A percentile compares a stretch with the other conserved stretches of the same genome.
Evolutionary conservation across 164 flowering plant genomes (phyloP).

Genomic region (Pachysandra terminalis): DNA sequence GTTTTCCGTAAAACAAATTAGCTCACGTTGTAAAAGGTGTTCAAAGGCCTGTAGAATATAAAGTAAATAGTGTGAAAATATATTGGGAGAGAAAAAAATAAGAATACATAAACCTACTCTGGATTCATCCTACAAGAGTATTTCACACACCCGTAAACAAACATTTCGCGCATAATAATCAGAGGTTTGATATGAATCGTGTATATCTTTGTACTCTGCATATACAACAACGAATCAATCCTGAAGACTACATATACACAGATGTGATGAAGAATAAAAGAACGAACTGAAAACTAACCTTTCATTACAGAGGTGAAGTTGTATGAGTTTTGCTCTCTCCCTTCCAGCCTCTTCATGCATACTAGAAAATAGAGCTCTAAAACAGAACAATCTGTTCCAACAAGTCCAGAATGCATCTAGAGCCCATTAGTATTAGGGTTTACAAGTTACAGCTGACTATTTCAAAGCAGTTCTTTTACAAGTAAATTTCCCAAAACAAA

Average conservation of each 20-base stretch:
- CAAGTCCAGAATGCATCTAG: constrained; percentile 1
- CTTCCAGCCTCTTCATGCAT: constrained; percentile 88
- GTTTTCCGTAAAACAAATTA: constrained; percentile 59
- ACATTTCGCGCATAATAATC: constrained; percentile 66
- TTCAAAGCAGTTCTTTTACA: too few relatives aligned
- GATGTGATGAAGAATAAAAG: background rate
- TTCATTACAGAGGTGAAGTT: constrained; percentile 88
- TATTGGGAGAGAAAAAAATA: background rate
- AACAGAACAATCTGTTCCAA: constrained; percentile 77
- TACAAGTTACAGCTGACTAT: background rate
- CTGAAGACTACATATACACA: background rate
- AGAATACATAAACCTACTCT: too few relatives aligned
- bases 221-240: constrained; percentile 3
- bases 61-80: background rate
- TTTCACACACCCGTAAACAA: constrained; percentile 66
- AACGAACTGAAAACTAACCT: constrained; percentile 38
- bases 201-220: constrained; percentile 82
- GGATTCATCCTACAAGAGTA: background rate
- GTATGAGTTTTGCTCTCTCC: constrained; percentile 69
- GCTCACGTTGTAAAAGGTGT: constrained; percentile 61
- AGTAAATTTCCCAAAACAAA: too few relatives aligned
- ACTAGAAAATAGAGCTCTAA: constrained; percentile 83
- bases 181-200: constrained; percentile 60
- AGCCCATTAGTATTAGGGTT: background rate
- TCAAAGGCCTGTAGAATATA: constrained; percentile 65